These are phyloP conservation scores for Stromatinia cepivora DNA, from an alignment of 2,329 filamentous ascomycete species.

Conservation along the genomic window DNA sequence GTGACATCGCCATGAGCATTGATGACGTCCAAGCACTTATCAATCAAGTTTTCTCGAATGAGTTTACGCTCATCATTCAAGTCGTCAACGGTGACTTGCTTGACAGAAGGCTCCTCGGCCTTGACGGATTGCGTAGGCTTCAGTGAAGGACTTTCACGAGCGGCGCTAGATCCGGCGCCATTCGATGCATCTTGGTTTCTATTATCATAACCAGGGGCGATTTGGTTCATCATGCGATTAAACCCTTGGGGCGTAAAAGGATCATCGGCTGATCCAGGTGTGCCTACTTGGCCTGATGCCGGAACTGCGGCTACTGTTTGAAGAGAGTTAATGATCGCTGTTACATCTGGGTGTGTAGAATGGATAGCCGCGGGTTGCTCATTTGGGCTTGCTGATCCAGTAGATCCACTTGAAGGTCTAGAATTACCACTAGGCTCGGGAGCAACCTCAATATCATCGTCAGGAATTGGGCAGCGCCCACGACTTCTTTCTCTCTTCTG, in stretches of 20 bases:
- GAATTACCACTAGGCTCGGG: constrained; percentile 32
- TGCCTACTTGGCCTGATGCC: constrained; percentile 9
- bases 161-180: constrained; percentile 7
- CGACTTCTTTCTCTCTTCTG: constrained; percentile 59
- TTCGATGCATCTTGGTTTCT: neutral
- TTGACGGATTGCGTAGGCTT: constrained; percentile 21
- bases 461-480: constrained; percentile 67
- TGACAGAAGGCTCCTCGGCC: constrained; percentile 20
- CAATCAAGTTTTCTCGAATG: constrained; percentile 78
- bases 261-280: constrained; percentile 8
- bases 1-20: constrained; percentile 85
- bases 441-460: constrained; percentile 52
- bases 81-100: constrained; percentile 67
- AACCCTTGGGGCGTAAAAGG: constrained; percentile 27
- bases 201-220: constrained; percentile 20
- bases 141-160: constrained; percentile 16
- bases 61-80: constrained; percentile 72
- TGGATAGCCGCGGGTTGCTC: constrained; percentile 34
- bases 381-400: constrained; percentile 37
- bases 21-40: constrained; percentile 86
- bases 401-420: constrained; percentile 30
- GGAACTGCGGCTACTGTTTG: constrained; percentile 22
- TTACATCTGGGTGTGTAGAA: constrained; percentile 19
- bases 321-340: constrained; percentile 29
- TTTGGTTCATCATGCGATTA: constrained; percentile 29